Evolutionary conservation across 2,329 filamentous ascomycete genomes (phyloP).

Genomic region (Penicillium glabrum): DNA sequence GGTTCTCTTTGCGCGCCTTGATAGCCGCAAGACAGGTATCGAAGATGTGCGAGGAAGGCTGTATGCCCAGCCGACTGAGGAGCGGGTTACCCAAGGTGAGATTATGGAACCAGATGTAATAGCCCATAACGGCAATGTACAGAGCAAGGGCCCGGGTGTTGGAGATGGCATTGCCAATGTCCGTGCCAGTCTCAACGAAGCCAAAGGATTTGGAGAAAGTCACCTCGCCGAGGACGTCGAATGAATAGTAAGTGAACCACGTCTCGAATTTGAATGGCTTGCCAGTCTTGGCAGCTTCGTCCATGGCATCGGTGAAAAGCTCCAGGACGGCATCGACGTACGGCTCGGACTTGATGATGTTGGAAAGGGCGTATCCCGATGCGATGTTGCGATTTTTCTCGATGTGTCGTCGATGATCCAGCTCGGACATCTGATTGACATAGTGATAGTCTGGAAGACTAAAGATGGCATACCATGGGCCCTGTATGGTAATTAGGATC

Average conservation of each 20-base stretch:
- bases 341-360: slow-evolving; percentile 30
- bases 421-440: slow-evolving; percentile 41
- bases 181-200: slow-evolving; percentile 32
- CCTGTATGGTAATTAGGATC: slow-evolving; percentile 24
- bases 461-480: slow-evolving; percentile 36
- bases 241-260: slow-evolving; percentile 44
- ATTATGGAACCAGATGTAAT: slow-evolving; percentile 37
- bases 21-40: slow-evolving; percentile 36
- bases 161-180: slow-evolving; percentile 39
- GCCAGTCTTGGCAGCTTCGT: slow-evolving; percentile 21
- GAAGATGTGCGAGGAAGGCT: slow-evolving; percentile 40
- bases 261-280: slow-evolving; percentile 37
- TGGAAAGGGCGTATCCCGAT: slow-evolving; percentile 29
- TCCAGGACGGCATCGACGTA: slow-evolving; percentile 32
- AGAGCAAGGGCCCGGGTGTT: slow-evolving; percentile 30
- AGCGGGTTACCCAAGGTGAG: slow-evolving; percentile 40
- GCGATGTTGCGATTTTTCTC: slow-evolving; percentile 35
- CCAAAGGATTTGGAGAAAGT: slow-evolving; percentile 38
- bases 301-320: slow-evolving; percentile 27
- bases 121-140: slow-evolving; percentile 36
- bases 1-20: slow-evolving; percentile 32
- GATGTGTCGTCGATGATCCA: slow-evolving; percentile 37
- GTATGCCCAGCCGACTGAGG: slow-evolving; percentile 35
- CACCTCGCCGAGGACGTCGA: slow-evolving; percentile 38
- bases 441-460: slow-evolving; percentile 43